Evolutionary conservation across 495 filamentous ascomycete species (phyloP), one percentile per base, ranked within the genome.

Genomic region (Penicillium angulare): DNA sequence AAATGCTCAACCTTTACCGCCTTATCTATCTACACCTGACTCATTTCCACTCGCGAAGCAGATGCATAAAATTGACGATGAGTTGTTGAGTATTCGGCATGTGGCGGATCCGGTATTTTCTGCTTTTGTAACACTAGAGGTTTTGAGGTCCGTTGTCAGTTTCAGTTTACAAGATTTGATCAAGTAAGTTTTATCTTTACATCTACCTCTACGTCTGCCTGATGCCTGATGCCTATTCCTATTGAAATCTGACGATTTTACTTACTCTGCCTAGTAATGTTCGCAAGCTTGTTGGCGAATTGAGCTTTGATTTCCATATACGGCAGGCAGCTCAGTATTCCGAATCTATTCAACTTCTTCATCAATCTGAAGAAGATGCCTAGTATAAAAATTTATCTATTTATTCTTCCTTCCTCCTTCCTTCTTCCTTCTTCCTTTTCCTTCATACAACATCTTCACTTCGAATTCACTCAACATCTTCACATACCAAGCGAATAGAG

Each of bases 81-180:
- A 79, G 36, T 73, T 90, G n/a, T 60, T 90, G 32, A 80, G 75
- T 62, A 68, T 86, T 9, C 65, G 73, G 16, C 84, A 90, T 60
- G 71, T 89, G 42, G 76, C 80, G 18, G 85, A 89, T 53, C 86
- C 85, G 0, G 84, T 84, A 0, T 90, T 89, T 56, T 76, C 82
- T 21, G 85, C 86, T 5, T 91, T 90, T 70, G 85, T 86, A 0
- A 77, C 88, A 1, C 67, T 90, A 44, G 86, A 90, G 59, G 82
- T 92, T 7, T 79, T 84, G 48, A 81, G 80, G 18, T 79, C 79
- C 39, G 76, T 89, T 45, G 71, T 91, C 8, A 79, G 78, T 34
- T 80, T 81, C 47, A 85, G 87, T 56, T 59, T 89, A 32, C 72
- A 74, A 45, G 77, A 79, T 31, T 58, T 89, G 32, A 53, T 86